Conservation (phyloP, 1,284 basidiomycete species). For the Malassezia globosa region DNA sequence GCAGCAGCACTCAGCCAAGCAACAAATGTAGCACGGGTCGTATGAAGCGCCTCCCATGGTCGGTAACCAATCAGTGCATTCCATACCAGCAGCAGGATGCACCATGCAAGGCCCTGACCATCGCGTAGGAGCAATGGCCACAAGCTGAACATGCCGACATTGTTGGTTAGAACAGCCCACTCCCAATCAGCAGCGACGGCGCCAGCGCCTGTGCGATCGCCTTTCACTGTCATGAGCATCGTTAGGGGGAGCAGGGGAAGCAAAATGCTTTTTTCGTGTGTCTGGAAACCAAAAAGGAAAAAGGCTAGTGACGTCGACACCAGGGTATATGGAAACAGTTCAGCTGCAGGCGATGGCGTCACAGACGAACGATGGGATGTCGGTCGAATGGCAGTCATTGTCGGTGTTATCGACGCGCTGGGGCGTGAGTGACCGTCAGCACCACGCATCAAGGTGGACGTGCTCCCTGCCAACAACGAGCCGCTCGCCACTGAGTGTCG, state of each 20-base stretch:
- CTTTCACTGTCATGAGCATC: conserved; percentile 59
- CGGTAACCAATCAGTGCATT: conserved; percentile 66
- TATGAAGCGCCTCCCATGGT: conserved; percentile 25
- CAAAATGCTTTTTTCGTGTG: conserved; percentile 87
- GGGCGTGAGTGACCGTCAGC: too few relatives aligned
- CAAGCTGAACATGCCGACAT: conserved; percentile 72
- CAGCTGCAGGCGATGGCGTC: conserved; percentile 56
- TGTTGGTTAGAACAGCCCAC: conserved; percentile 68
- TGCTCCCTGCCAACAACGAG: conserved; percentile 27
- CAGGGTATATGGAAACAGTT: conserved; percentile 41
- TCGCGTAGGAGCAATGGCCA: conserved; percentile 76
- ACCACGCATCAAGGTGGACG: conserved; percentile 16
- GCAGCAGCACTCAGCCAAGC: conserved; percentile 9
- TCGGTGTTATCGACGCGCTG: background rate
- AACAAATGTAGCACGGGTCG: conserved; percentile 4
- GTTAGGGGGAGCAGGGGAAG: conserved; percentile 73
- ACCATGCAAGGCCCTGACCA: conserved; percentile 63
- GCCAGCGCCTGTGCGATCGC: conserved; percentile 43
- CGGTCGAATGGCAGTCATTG: background rate
- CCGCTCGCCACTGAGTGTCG: conserved; percentile 22
- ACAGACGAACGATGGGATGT: conserved; percentile 36
- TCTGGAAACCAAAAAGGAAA: conserved; percentile 90
- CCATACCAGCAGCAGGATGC: conserved; percentile 61
- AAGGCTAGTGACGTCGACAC: conserved; percentile 57
- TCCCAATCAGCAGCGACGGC: conserved; percentile 57